A percentile compares a stretch with the other conserved stretches of the same genome.
These are phyloP conservation scores for Penicillium sp. DNA, from an alignment of 2,329 filamentous ascomycete species.

Conservation along the genomic window DNA sequence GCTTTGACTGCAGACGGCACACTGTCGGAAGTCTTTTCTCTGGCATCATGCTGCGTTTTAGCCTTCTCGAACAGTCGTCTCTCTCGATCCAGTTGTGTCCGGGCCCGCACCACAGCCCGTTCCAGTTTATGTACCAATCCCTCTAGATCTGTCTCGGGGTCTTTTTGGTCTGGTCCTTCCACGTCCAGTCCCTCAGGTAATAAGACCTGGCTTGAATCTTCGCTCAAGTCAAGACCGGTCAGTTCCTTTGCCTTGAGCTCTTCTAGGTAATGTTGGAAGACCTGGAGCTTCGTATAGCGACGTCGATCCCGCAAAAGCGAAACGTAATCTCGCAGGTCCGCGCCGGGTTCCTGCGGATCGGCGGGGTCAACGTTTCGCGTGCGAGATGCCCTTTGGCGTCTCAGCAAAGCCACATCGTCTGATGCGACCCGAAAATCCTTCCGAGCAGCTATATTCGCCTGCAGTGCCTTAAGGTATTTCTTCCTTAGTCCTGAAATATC, in stretches of 20 bases:
- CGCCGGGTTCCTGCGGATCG: constrained; percentile 19
- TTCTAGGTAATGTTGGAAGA: constrained; percentile 48
- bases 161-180: constrained; percentile 6
- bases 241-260: constrained; percentile 36
- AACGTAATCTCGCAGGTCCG: constrained; percentile 42
- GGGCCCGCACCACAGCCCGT: constrained; percentile 39
- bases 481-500: constrained; percentile 45
- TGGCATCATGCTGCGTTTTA: constrained; percentile 25
- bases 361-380: constrained; percentile 18
- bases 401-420: constrained; percentile 32
- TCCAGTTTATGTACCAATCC: constrained; percentile 40
- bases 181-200: constrained; percentile 20
- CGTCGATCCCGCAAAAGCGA: constrained; percentile 47
- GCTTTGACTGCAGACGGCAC: constrained; percentile 24
- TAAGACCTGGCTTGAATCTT: constrained; percentile 12
- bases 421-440: constrained; percentile 37
- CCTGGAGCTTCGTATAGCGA: constrained; percentile 46
- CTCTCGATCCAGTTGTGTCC: constrained; percentile 36
- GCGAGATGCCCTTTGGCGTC: constrained; percentile 21
- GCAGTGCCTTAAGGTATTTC: constrained; percentile 48
- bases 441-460: constrained; percentile 43
- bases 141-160: constrained; percentile 26
- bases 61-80: constrained; percentile 35
- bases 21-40: neutral
- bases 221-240: constrained; percentile 22